Evolutionary conservation across 2,329 filamentous ascomycete species (phyloP), one percentile per base, ranked within the genome.

Genomic region (Fusarium globosum): DNA sequence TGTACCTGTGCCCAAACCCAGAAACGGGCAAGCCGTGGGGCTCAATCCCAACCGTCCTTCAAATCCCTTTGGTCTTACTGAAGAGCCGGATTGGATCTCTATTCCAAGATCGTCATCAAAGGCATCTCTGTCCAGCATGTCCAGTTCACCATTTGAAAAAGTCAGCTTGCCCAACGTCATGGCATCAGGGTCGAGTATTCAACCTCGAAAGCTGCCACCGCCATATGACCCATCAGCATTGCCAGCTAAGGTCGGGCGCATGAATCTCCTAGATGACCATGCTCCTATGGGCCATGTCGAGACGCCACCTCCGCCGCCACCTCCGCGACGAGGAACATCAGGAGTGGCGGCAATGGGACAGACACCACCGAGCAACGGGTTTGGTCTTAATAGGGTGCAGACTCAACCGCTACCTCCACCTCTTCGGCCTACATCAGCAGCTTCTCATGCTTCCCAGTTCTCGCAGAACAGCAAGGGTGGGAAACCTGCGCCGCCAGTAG

Each of bases 1-100:
- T 21, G 84, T 97, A 42, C 86, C 88, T 67, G 90, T 93, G 14
- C 93, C 94, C 2, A 84, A 81, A 45, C 81, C 83, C 13, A 79
- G 82, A 56, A 84, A 85, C 56, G 83, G 86, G 7, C 86, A 87
- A 43, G 86, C 88, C 16, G 87, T 90, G 76, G 84, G 90, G 6
- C 87, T 94, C 28, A 98, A 97, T 80, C 90, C 92, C 3, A 88
- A 90, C 38, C 89, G 94, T 53, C 89, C 90, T 18, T 90, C 93
- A 2, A 98, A 98, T 77, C 96, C 96, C 0, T 98, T 97, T 80
- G 88, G 87, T 3, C 85, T 88, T 2, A 91, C 89, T 4, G 87
- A 92, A 38, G 94, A 97, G 80, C 89, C 92, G 15, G 95, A 98
- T 78, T 98, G 96, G 96, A 90, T 97, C 46, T 88, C 87, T 7